Evolutionary conservation across 2,329 filamentous ascomycete genomes (phyloP).

Genomic region (Ilyonectria sp.): DNA sequence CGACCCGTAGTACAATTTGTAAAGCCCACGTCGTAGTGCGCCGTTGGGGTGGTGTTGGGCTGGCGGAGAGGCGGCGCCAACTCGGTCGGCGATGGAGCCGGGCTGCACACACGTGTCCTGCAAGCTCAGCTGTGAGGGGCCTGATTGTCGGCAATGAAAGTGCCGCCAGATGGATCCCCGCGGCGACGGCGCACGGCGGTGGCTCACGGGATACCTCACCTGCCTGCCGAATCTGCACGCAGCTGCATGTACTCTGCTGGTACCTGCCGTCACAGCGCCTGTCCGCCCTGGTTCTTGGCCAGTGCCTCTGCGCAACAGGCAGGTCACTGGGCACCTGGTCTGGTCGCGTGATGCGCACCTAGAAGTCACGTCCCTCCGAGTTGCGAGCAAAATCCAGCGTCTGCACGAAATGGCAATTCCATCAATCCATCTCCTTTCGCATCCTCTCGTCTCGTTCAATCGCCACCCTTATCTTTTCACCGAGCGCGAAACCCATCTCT

Average conservation of each 20-base stretch:
- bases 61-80: neutral
- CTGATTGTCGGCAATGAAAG: conserved; percentile 25
- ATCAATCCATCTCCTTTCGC: conserved; percentile 4
- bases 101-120: conserved; percentile 8
- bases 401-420: neutral
- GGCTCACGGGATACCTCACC: conserved; percentile 14
- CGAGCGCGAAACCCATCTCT: conserved; percentile 13
- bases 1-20: neutral
- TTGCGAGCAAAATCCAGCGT: neutral
- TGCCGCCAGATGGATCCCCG: conserved; percentile 27
- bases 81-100: neutral
- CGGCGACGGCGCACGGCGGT: neutral
- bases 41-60: neutral
- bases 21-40: neutral
- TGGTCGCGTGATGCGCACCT: conserved; percentile 40
- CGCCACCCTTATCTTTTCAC: conserved; percentile 11
- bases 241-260: conserved; percentile 1
- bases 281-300: neutral
- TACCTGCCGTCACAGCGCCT: conserved; percentile 7
- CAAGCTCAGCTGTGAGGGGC: conserved; percentile 9
- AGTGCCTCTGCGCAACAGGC: conserved; percentile 1
- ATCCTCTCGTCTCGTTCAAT: neutral
- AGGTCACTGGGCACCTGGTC: conserved; percentile 14
- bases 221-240: conserved; percentile 12
- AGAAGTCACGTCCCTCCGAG: conserved; percentile 12